Conservation (phyloP, 140 eudicot genomes). For the Oenanthe javanica region DNA sequence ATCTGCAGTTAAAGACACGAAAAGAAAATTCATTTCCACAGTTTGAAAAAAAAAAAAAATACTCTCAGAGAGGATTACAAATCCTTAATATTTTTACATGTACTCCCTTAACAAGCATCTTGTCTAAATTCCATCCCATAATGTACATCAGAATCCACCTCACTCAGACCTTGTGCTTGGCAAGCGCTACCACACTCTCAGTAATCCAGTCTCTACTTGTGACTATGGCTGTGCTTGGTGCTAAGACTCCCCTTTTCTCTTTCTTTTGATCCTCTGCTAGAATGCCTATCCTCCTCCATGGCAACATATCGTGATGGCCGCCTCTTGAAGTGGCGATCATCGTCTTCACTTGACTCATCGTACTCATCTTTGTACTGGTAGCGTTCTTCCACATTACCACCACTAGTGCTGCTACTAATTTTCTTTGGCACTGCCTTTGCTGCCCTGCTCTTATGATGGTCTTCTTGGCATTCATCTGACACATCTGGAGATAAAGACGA, state of each 20-base stretch:
- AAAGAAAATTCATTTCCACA: neutral
- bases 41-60: no score
- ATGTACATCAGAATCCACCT: neutral
- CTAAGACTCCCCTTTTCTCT: slow-evolving; percentile 25
- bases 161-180: neutral
- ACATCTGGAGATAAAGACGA: slow-evolving; percentile 12
- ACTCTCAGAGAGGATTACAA: no score
- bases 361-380: slow-evolving; percentile 10
- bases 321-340: slow-evolving; percentile 92
- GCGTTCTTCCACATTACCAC: slow-evolving; percentile 24
- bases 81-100: no score
- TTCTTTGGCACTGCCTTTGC: slow-evolving; percentile 27
- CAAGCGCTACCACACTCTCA: neutral
- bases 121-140: neutral
- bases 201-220: neutral
- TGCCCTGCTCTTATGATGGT: slow-evolving; percentile 17
- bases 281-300: slow-evolving; percentile 26
- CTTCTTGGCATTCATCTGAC: slow-evolving; percentile 33
- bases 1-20: neutral
- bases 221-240: neutral
- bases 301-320: slow-evolving; percentile 69
- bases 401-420: slow-evolving; percentile 28
- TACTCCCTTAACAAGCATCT: no score
- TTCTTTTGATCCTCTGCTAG: slow-evolving; percentile 27
- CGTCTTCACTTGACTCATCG: slow-evolving; percentile 89